A percentile compares a stretch with the other conserved stretches of the same genome.
phyloP scores from a whole-genome alignment of 2,329 filamentous ascomycete species.

The Thelonectria olida region DNA sequence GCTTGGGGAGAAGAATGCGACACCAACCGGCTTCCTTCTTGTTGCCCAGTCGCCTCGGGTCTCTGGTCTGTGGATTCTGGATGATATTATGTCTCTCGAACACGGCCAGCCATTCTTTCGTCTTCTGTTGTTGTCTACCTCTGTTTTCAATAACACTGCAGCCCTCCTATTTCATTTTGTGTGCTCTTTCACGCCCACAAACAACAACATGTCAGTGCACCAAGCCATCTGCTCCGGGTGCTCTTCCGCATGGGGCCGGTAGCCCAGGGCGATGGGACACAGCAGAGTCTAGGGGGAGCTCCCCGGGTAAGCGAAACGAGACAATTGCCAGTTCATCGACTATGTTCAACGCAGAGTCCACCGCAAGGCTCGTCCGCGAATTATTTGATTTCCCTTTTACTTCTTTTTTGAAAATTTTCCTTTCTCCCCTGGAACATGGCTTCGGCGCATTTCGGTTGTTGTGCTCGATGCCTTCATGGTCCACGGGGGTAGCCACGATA shows the following conservation, averaged over 20 bases:
- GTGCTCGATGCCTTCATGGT: neutral
- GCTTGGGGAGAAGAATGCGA: slow-evolving; percentile 32
- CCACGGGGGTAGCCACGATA: neutral
- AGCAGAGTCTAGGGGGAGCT: slow-evolving; percentile 33
- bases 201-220: slow-evolving; percentile 18
- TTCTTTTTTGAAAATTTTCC: slow-evolving; percentile 15
- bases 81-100: slow-evolving; percentile 3
- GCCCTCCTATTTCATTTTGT: neutral
- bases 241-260: slow-evolving; percentile 37
- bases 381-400: slow-evolving; percentile 32
- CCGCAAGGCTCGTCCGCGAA: slow-evolving; percentile 33
- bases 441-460: slow-evolving; percentile 20
- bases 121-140: neutral
- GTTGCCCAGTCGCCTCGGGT: slow-evolving; percentile 6
- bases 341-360: slow-evolving; percentile 28
- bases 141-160: slow-evolving; percentile 3
- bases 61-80: neutral
- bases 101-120: neutral
- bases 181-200: slow-evolving; percentile 3
- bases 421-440: slow-evolving; percentile 21
- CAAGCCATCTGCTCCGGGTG: slow-evolving; percentile 22
- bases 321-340: slow-evolving; percentile 34
- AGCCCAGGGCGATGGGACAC: slow-evolving; percentile 37
- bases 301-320: slow-evolving; percentile 39
- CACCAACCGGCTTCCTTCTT: slow-evolving; percentile 15